These are phyloP conservation scores for Paecilomyces variotii DNA, from an alignment of 2,329 filamentous ascomycete genomes.

Conservation along the genomic window DNA sequence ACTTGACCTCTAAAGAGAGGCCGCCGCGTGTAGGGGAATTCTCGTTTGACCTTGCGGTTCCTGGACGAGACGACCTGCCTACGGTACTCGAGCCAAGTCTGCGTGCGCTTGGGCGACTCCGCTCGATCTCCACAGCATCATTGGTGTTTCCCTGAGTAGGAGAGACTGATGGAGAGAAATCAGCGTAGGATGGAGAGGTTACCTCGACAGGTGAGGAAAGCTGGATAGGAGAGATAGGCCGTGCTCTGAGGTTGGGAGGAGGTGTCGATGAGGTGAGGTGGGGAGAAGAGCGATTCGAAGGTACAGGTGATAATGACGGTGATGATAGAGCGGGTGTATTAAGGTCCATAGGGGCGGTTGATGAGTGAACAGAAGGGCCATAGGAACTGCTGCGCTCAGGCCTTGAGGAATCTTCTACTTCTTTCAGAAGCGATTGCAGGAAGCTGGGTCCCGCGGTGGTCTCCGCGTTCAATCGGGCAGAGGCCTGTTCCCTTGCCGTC, in stretches of 20 bases:
- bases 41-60: conserved; percentile 45
- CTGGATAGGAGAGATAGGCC: conserved; percentile 28
- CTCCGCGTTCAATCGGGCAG: conserved; percentile 26
- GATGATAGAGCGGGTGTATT: conserved; percentile 33
- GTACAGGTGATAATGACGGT: conserved; percentile 32
- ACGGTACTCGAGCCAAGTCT: conserved; percentile 17
- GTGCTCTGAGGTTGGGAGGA: conserved; percentile 24
- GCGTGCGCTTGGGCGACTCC: conserved; percentile 9
- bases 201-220: conserved; percentile 22
- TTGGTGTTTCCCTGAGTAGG: conserved; percentile 26
- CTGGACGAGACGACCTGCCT: conserved; percentile 12
- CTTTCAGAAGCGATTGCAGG: conserved; percentile 75
- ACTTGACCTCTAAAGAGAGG: conserved; percentile 75
- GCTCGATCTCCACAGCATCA: conserved; percentile 5
- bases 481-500: conserved; percentile 21
- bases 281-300: conserved; percentile 35
- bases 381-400: conserved; percentile 20
- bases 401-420: conserved; percentile 59
- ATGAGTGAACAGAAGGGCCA: conserved; percentile 23
- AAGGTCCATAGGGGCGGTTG: conserved; percentile 31
- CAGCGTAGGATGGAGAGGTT: conserved; percentile 52
- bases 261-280: conserved; percentile 30
- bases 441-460: conserved; percentile 60
- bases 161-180: conserved; percentile 60
- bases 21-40: conserved; percentile 58